These are phyloP conservation scores for Trematosphaeria pertusa DNA, from an alignment of 2,329 filamentous ascomycete species.

Conservation along the genomic window DNA sequence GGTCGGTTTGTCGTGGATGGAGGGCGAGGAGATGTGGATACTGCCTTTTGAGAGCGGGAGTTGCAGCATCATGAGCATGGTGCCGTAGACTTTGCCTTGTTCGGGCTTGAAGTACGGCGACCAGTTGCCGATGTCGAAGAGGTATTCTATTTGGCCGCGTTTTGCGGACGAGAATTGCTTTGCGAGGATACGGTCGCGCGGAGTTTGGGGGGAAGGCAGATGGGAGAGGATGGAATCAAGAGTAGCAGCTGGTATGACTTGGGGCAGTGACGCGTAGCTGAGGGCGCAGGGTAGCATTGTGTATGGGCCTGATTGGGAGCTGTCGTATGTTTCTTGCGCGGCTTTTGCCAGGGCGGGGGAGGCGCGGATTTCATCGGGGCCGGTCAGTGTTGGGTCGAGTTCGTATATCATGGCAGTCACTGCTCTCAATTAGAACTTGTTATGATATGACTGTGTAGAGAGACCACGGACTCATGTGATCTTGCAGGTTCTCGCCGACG, in stretches of 20 bases:
- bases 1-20: conserved; percentile 5
- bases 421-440: too few relatives aligned
- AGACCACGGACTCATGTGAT: conserved; percentile 22
- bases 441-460: too few relatives aligned
- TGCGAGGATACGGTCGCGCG: conserved; percentile 10
- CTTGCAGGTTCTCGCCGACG: conserved; percentile 25
- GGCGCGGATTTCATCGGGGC: conserved; percentile 50
- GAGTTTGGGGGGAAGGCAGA: neutral
- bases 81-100: conserved; percentile 20
- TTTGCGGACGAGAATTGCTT: conserved; percentile 10
- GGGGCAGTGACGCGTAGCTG: conserved; percentile 52
- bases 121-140: conserved; percentile 23
- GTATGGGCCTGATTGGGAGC: conserved; percentile 43
- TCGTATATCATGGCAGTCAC: conserved; percentile 56
- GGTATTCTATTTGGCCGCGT: conserved; percentile 18
- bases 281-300: conserved; percentile 52
- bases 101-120: conserved; percentile 8
- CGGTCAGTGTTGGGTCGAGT: conserved; percentile 52
- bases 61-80: conserved; percentile 31
- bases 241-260: conserved; percentile 34
- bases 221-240: conserved; percentile 18
- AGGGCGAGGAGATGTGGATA: conserved; percentile 15
- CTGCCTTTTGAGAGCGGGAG: conserved; percentile 23
- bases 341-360: conserved; percentile 34
- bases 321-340: conserved; percentile 45